Base-by-base conservation (phyloP, 371 early-diverging fungal species). In the Syncephalastrum sp. region DNA sequence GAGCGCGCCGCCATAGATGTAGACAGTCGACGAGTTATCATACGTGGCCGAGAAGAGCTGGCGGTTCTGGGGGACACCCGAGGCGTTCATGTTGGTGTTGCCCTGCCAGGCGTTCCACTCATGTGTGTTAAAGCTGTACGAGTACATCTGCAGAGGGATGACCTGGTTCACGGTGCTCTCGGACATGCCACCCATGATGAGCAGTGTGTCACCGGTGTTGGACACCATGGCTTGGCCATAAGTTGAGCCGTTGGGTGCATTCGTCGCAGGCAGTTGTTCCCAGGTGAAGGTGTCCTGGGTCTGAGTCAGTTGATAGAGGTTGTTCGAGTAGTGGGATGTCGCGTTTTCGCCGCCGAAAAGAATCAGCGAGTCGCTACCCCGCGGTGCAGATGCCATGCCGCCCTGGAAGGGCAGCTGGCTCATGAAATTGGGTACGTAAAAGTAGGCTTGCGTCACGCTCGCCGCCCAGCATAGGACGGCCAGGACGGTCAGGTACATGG, bases 331-430 rank as follows among this genome's bases (percentile, higher is more conserved):
- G 10, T 47, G 29, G n/a, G 23, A 47, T 14, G 67, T 64, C 24
- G 57, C 63, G 44, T 57, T 65, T 46, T 64, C 72, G 38, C 72
- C 72, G 38, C 72, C 72, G 45, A 65, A 71, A 19, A 68, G 53
- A 53, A 71, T 52, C 46, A 71, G 49, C 10, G 68, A 68, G 42
- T 60, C 55, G 48, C 61, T 65, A 15, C 29, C 29, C 7, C 62
- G 57, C 33, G 53, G 47, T 27, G 60, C 65, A n/a, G 42, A 61
- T 7, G 65, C 65, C 65, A 67, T 71, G 5, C 62, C 61, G 29
- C 61, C 60, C 19, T 55, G 46, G 54, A 71, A 71, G n/a, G 72
- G 72, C 23, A 68, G 19, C 25, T 59, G 53, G 38, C 42, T 23
- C 49, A 56, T 53, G 21, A 63, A 46, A 27, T 59, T 61, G 25